phyloP scores from a whole-genome alignment of 352 stramenopile genomes.

The Globisporangium sylvaticum region DNA sequence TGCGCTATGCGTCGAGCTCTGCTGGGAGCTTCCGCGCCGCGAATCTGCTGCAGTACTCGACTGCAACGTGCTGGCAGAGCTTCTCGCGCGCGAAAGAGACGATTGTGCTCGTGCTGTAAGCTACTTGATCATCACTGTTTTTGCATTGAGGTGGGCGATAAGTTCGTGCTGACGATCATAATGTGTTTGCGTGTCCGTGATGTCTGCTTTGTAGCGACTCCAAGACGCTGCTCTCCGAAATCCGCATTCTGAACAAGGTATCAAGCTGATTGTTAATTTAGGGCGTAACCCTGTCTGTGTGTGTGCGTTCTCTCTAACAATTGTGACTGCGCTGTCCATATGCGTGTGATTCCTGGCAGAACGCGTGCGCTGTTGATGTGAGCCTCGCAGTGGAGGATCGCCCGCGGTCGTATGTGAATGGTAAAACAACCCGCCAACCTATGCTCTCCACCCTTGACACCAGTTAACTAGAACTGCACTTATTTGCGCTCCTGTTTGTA shows the following conservation, averaged over 20 bases:
- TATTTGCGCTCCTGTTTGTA: slow-evolving; percentile 10
- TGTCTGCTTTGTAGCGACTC: slow-evolving; percentile 25
- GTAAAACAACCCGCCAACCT: slow-evolving; percentile 16
- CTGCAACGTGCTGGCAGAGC: slow-evolving; percentile 54
- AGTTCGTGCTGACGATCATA: neutral
- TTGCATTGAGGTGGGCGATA: neutral
- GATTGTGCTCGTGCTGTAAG: slow-evolving; percentile 50
- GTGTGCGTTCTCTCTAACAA: neutral
- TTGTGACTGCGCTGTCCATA: neutral
- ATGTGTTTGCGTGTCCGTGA: neutral
- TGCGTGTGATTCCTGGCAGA: slow-evolving; percentile 25
- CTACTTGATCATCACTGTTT: neutral
- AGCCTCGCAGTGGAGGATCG: slow-evolving; percentile 66
- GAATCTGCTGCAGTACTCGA: slow-evolving; percentile 55
- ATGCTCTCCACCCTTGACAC: neutral
- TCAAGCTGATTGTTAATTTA: neutral
- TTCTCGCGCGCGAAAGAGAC: slow-evolving; percentile 46
- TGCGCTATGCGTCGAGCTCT: slow-evolving; percentile 33
- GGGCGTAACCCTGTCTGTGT: neutral
- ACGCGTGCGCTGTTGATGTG: slow-evolving; percentile 57
- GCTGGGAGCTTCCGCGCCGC: slow-evolving; percentile 26
- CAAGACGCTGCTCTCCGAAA: slow-evolving; percentile 66
- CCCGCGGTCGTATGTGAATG: slow-evolving; percentile 51
- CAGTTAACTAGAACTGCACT: neutral
- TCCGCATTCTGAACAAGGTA: slow-evolving; percentile 76